A percentile compares a stretch with the other conserved stretches of the same genome.
phyloP scores from a whole-genome alignment of 306 rosid genomes.

The Elaeagnus macrophylla region DNA sequence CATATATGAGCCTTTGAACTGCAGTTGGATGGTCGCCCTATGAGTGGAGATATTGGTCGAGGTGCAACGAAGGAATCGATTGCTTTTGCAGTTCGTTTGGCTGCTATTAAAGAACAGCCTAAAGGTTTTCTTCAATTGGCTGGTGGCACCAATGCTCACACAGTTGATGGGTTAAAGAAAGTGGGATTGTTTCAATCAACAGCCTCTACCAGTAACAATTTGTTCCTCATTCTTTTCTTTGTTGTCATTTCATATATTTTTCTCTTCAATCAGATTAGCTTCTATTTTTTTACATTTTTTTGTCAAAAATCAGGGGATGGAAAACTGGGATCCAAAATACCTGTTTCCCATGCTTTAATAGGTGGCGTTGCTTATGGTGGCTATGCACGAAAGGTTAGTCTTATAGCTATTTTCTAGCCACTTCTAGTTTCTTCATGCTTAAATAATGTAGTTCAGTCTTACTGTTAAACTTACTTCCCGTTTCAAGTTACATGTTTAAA shows the following conservation, averaged over 20 bases:
- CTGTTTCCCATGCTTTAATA: constrained; percentile 32
- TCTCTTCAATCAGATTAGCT: neutral
- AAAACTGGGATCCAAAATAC: constrained; percentile 13
- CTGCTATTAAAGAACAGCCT: constrained; percentile 51
- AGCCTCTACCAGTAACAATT: constrained; percentile 26
- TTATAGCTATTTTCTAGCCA: neutral
- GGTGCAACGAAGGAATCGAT: constrained; percentile 83
- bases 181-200: constrained; percentile 48
- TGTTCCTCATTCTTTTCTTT: neutral
- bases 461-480: too few relatives aligned
- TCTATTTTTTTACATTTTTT: constrained; percentile 1
- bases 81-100: constrained; percentile 60
- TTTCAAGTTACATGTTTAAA: too few relatives aligned
- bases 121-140: constrained; percentile 89
- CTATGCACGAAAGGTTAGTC: constrained; percentile 77
- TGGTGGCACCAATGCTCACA: constrained; percentile 90
- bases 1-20: constrained; percentile 9
- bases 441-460: neutral
- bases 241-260: constrained; percentile 3
- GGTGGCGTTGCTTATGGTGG: constrained; percentile 90
- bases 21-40: constrained; percentile 92
- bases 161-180: constrained; percentile 65
- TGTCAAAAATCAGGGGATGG: constrained; percentile 25
- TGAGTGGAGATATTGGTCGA: constrained; percentile 95
- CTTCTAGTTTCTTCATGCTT: neutral